Evolutionary conservation across 805 yeast genomes (phyloP), one percentile per base, ranked within the genome.

Genomic region (Suhomyces tanzawaensis): DNA sequence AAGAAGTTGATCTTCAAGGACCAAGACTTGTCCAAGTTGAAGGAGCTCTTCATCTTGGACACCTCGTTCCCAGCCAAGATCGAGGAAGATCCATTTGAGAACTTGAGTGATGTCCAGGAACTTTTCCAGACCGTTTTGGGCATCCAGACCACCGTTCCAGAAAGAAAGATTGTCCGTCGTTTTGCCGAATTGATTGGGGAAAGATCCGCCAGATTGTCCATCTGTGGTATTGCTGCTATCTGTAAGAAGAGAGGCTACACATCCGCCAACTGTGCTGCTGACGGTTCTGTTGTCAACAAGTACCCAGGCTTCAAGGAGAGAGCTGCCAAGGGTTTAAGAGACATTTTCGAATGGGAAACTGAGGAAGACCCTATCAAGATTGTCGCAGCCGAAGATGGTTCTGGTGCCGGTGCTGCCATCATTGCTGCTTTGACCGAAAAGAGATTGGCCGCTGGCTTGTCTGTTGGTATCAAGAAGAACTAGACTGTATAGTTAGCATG

Each of bases 361-460:
- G 51, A 70, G 47, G 78, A 79, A 42, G 88, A 88, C 62, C 98
- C 98, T 48, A 81, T 93, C 57, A 67, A 74, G 47, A 80, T 90
- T 51, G 86, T 83, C 28, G 85, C 95, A 41, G 98, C 99, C 48
- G 96, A 91, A 70, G 99, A 93, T 70, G 99, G 99, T 54, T 84
- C 93, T 26, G 98, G 98, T 71, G 96, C 87, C 34, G 99, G 99
- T 60, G 99, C 99, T 40, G 99, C 98, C 36, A 77, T 91, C 54
- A 91, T 93, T 67, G 98, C 99, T 39, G 97, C 98, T 30, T 77
- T 91, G 64, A 84, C 98, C 41, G 79, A 84, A 63, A 74, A 79
- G 62, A 82, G 99, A 71, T 71, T 82, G 55, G 73, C 69, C 48
- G 72, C 76, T 44, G 91, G 91, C 32, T 64, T 74, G 55, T 79